Conservation (phyloP, 2,329 filamentous ascomycete genomes). For the Sarocladium strictum region DNA sequence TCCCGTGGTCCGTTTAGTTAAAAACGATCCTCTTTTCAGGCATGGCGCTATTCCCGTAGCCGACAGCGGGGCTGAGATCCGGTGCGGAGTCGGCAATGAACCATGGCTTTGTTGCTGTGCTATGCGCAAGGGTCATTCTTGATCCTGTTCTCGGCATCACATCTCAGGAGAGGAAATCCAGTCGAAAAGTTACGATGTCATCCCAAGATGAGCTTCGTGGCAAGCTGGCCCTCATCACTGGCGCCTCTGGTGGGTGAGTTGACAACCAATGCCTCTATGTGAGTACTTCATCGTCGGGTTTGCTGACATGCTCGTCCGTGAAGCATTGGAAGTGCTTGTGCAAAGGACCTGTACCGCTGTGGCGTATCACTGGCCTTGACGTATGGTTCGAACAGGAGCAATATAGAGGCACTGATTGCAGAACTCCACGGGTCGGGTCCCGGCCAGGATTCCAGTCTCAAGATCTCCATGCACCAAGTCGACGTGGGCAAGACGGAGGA, state of each 20-base stretch:
- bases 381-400: conserved; percentile 45
- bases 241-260: conserved; percentile 3
- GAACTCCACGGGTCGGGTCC: conserved; percentile 30
- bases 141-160: no score
- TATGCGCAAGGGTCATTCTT: no score
- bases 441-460: conserved; percentile 22
- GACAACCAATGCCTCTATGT: no score
- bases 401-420: conserved; percentile 37
- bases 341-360: conserved; percentile 44
- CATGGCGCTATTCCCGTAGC: no score
- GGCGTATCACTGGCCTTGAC: conserved; percentile 53
- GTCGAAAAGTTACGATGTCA: background rate
- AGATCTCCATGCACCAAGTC: conserved; percentile 49
- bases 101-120: no score
- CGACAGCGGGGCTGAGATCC: no score
- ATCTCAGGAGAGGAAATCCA: no score
- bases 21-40: no score
- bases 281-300: no score
- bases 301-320: background rate
- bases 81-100: no score
- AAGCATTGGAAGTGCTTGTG: conserved; percentile 57
- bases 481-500: conserved; percentile 50
- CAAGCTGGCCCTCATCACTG: conserved; percentile 5
- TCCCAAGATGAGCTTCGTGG: conserved; percentile 1
- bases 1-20: no score